Evolutionary conservation across 1,284 basidiomycete genomes (phyloP).

Genomic region (Cutaneotrichosporon arboriforme): DNA sequence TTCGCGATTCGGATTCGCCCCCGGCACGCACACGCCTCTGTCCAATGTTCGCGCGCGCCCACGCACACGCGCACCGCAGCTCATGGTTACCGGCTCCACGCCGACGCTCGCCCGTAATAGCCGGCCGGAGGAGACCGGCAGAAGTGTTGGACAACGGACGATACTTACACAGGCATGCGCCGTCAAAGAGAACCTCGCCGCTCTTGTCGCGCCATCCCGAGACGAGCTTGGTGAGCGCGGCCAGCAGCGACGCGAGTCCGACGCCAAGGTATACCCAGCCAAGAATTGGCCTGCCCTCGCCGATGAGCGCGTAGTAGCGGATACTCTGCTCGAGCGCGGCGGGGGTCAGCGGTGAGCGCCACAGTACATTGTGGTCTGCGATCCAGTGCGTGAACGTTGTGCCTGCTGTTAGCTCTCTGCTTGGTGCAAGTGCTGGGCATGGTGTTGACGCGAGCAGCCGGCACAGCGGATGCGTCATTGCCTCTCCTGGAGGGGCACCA

Average conservation of each 20-base stretch:
- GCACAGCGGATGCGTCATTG: background rate
- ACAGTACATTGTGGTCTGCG: slow-evolving; percentile 45
- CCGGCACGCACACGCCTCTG: no score
- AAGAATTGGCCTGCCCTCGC: slow-evolving; percentile 25
- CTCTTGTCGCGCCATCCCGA: slow-evolving; percentile 29
- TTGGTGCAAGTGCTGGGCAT: background rate
- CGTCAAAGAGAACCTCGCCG: slow-evolving; percentile 45
- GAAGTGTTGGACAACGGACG: no score
- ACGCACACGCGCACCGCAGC: background rate
- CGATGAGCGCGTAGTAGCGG: slow-evolving; percentile 38
- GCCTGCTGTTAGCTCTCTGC: slow-evolving; percentile 20
- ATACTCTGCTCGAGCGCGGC: slow-evolving; percentile 36
- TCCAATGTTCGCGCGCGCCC: no score
- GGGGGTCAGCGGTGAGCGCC: slow-evolving; percentile 38
- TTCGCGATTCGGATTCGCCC: no score
- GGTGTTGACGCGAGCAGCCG: background rate
- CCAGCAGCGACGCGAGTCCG: slow-evolving; percentile 27
- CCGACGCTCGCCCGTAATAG: background rate
- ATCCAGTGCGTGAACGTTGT: slow-evolving; percentile 47
- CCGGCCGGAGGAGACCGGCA: no score
- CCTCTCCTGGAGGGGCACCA: background rate
- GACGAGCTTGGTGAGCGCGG: slow-evolving; percentile 26
- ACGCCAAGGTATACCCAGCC: slow-evolving; percentile 38
- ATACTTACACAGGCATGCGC: slow-evolving; percentile 37
- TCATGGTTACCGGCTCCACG: background rate